A percentile compares a stretch with the other conserved stretches of the same genome.
phyloP scores from a whole-genome alignment of 176 grass and related monocot species.

The Triticum monococcum region DNA sequence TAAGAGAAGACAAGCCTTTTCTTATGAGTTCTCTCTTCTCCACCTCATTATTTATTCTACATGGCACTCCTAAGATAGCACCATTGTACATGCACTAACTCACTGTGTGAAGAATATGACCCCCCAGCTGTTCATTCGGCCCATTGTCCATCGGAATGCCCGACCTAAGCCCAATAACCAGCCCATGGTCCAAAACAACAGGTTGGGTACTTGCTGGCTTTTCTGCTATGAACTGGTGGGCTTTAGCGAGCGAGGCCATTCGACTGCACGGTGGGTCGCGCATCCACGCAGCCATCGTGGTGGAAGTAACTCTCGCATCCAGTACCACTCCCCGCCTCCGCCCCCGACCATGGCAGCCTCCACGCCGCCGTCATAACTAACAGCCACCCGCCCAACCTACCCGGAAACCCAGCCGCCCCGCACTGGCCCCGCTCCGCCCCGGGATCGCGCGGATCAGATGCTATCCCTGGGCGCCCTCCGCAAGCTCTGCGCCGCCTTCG shows the following conservation, averaged over 20 bases:
- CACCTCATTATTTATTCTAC: too few relatives aligned
- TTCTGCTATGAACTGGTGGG: neutral
- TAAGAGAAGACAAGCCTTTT: too few relatives aligned
- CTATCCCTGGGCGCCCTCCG: constrained; percentile 53
- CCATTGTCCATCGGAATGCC: neutral
- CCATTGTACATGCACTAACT: too few relatives aligned
- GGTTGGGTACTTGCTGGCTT: neutral
- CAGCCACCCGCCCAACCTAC: neutral
- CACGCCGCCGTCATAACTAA: constrained; percentile 5
- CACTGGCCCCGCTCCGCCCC: neutral
- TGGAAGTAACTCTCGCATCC: neutral
- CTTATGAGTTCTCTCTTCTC: too few relatives aligned
- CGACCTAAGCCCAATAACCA: neutral
- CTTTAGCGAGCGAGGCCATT: neutral
- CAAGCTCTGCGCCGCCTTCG: constrained; percentile 73
- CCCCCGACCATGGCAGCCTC: constrained; percentile 27
- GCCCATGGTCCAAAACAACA: neutral
- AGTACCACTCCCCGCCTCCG: neutral
- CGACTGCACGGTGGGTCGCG: constrained; percentile 25
- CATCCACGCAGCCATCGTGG: constrained; percentile 36
- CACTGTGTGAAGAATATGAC: neutral
- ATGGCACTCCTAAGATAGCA: too few relatives aligned
- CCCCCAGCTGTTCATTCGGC: neutral
- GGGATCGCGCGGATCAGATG: constrained; percentile 50
- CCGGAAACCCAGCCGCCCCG: neutral